Percentiles rank a stretch among this genome's conserved stretches.
These are phyloP conservation scores for Rheum nobile DNA, from an alignment of 148 eudicot genomes.

Conservation along the genomic window DNA sequence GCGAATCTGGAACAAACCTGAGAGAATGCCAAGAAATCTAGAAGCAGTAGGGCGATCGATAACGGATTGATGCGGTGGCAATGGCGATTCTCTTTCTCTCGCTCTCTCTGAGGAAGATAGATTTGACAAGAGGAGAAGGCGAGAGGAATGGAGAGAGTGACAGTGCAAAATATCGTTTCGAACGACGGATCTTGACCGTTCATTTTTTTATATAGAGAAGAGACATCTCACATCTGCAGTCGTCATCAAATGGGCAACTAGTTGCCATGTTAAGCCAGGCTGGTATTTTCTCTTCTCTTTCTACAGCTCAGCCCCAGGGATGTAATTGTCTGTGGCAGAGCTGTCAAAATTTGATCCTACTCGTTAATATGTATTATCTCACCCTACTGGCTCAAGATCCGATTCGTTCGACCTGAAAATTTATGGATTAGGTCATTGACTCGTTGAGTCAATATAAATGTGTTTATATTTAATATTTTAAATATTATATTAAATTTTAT, in stretches of 20 bases:
- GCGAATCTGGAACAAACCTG: background rate
- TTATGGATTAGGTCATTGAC: too few species aligned
- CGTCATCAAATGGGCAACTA: background rate
- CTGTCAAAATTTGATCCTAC: too few species aligned
- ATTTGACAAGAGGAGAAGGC: background rate
- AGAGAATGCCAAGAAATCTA: background rate
- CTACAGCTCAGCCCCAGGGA: background rate
- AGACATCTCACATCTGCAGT: background rate
- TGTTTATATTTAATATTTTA: too few species aligned
- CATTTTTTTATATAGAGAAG: background rate
- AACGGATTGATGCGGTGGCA: slow-evolving; percentile 5
- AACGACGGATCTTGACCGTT: slow-evolving; percentile 1
- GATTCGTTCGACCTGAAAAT: too few species aligned
- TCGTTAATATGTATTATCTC: too few species aligned
- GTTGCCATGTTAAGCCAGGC: background rate
- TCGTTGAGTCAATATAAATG: too few species aligned
- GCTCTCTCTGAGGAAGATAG: background rate
- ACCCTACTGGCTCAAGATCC: too few species aligned
- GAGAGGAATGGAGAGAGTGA: background rate
- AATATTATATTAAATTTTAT: too few species aligned
- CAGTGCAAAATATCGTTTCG: background rate
- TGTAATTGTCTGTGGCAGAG: background rate
- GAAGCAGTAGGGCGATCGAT: background rate
- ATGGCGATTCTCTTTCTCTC: background rate
- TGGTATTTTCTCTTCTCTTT: background rate